These are phyloP conservation scores for Starmerella floricola DNA, from an alignment of 805 yeast species.

Conservation along the genomic window DNA sequence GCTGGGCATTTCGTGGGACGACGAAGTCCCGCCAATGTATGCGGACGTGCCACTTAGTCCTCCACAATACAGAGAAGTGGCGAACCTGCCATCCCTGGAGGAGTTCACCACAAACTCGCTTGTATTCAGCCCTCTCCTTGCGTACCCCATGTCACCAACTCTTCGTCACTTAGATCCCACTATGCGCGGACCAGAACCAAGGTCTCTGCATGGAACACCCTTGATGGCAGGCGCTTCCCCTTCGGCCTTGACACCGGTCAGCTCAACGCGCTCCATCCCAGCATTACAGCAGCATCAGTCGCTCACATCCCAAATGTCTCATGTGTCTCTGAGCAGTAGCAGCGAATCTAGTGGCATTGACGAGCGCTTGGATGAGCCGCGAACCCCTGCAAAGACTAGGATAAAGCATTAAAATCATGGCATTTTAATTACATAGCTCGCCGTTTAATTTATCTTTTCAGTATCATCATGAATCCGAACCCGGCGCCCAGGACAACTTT, in stretches of 20 bases:
- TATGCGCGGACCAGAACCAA: conserved; percentile 21
- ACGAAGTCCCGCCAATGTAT: conserved; percentile 96
- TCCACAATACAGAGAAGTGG: conserved; percentile 50
- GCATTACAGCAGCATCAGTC: neutral
- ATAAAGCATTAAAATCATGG: too few species aligned
- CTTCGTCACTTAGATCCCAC: conserved; percentile 23
- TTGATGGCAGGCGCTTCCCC: neutral
- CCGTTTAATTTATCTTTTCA: too few species aligned
- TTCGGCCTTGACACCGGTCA: neutral
- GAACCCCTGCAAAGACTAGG: too few species aligned
- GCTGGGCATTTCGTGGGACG: conserved; percentile 95
- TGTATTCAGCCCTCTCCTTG: conserved; percentile 21
- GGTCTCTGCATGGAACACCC: neutral
- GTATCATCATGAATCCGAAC: too few species aligned
- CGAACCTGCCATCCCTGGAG: conserved; percentile 23
- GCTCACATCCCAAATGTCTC: too few species aligned
- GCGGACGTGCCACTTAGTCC: conserved; percentile 80
- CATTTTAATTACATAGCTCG: too few species aligned
- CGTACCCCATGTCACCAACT: conserved; percentile 22
- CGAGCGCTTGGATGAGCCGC: too few species aligned
- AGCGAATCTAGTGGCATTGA: too few species aligned
- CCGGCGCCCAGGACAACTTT: too few species aligned
- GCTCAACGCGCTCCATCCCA: conserved; percentile 1
- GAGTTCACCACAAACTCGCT: conserved; percentile 19
- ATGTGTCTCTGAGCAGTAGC: too few species aligned